Evolutionary conservation across 164 flowering plant genomes (phyloP).

Genomic region (Paratinospora sagittata): DNA sequence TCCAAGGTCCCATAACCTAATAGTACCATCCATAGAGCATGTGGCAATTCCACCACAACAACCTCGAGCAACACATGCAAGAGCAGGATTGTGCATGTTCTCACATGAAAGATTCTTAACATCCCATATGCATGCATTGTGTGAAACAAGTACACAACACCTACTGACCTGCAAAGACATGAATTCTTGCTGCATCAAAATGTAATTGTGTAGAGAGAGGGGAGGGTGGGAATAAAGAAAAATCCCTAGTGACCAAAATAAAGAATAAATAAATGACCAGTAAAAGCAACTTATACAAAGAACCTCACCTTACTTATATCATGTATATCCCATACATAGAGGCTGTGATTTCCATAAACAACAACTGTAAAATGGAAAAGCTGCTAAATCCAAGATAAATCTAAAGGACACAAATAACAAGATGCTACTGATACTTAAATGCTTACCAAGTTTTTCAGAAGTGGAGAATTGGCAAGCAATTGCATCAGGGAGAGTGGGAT

Average conservation of each 20-base stretch:
- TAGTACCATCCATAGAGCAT: conserved; percentile 72
- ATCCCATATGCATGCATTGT: conserved; percentile 75
- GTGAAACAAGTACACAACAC: conserved; percentile 51
- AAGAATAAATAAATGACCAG: neutral
- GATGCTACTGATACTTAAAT: neutral
- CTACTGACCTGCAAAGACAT: conserved; percentile 46
- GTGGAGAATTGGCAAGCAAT: conserved; percentile 70
- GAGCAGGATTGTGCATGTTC: conserved; percentile 52
- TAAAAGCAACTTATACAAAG: neutral
- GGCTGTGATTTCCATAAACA: conserved; percentile 65
- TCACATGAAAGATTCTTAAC: conserved; percentile 56
- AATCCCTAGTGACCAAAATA: too few species aligned
- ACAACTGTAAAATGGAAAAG: conserved; percentile 47
- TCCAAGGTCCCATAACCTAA: conserved; percentile 65
- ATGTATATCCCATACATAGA: conserved; percentile 57
- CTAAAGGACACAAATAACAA: neutral
- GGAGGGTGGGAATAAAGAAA: neutral
- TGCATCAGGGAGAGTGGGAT: conserved; percentile 51
- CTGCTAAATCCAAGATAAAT: neutral
- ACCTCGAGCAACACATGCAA: conserved; percentile 61
- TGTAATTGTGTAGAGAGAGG: neutral
- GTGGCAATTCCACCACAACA: conserved; percentile 69
- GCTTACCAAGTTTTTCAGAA: conserved; percentile 57
- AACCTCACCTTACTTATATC: conserved; percentile 43
- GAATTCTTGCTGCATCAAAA: conserved; percentile 5